These are phyloP conservation scores for Leptomonas pyrrhocoris DNA, from an alignment of 208 protist genomes.

Conservation along the genomic window DNA sequence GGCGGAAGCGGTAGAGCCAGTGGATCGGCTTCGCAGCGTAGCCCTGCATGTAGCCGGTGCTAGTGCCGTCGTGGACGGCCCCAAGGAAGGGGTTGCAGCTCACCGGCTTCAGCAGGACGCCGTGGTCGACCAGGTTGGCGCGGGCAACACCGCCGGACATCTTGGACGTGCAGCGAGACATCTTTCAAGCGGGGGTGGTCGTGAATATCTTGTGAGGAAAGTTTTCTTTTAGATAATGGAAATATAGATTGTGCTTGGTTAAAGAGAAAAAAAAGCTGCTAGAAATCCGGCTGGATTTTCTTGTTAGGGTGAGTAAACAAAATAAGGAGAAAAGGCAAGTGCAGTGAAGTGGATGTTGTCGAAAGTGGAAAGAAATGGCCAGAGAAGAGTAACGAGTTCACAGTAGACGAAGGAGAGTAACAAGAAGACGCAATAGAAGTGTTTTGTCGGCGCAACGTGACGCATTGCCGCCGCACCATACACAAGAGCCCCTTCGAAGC, in stretches of 20 bases:
- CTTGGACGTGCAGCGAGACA: slow-evolving; percentile 61
- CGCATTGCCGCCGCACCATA: no score
- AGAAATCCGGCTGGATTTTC: background rate
- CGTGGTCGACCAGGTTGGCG: slow-evolving; percentile 76
- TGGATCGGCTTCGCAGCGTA: slow-evolving; percentile 66
- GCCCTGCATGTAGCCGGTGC: slow-evolving; percentile 76
- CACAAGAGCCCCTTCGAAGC: no score
- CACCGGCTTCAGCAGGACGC: slow-evolving; percentile 76
- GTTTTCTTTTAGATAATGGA: no score
- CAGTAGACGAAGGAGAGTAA: no score
- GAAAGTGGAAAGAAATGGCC: background rate
- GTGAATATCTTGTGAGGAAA: no score
- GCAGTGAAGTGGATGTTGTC: background rate
- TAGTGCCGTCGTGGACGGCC: slow-evolving; percentile 73
- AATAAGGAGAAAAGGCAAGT: background rate
- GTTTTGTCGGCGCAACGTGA: no score
- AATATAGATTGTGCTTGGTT: no score
- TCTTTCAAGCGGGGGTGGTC: slow-evolving; percentile 1
- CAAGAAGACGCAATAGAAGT: no score
- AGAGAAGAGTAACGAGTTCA: no score
- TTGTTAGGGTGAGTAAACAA: background rate
- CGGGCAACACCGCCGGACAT: slow-evolving; percentile 65
- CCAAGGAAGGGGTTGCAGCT: slow-evolving; percentile 74
- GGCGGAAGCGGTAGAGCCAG: slow-evolving; percentile 88
- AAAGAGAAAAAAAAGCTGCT: slow-evolving; percentile 2